Base-by-base conservation (phyloP, 2,329 filamentous ascomycete genomes). In the Fusarium devonianum region DNA sequence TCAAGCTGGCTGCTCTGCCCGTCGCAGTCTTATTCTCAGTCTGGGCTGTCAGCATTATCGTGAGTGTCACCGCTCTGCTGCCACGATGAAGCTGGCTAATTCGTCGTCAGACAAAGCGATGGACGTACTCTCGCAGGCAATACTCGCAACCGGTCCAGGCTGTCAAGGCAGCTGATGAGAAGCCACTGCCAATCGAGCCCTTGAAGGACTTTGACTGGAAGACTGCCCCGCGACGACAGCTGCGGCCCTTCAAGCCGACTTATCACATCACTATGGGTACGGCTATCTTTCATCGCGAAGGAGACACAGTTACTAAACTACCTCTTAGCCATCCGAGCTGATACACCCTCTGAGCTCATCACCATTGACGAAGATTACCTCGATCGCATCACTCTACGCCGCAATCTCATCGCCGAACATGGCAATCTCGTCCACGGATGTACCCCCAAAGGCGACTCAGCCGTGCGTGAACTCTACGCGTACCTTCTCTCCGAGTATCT, bases 261-360 rank as follows among this genome's bases (percentile, higher is more conserved):
- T 83, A 80, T 56, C 69, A 82, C 56, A 81, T 82, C 49, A 80
- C 77, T 0, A 82, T 83, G 79, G 79, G 79, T 78, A 58, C 22
- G 63, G 56, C 10, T 22, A 21, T n/a, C 12, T 26, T 1, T 9
- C 14, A n/a, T 26, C 10, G 9, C 23, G 12, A 11, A 10, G 23
- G 10, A 12, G 11, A 3, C 7, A 19, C 5, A 11, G 3, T 11
- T n/a, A 7, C 14, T 42, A 12, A n/a, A 49, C 14, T 30, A n/a
- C 7, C 21, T 12, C n/a, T 19, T 29, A 47, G 49, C 37, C 3
- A 47, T 53, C 12, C 25, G 73, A 25, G 68, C 68, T 4, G 70
- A 73, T 16, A 56, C 67, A 0, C 74, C 76, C 0, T 78, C 77
- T 0, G 73, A 81, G 7, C 72, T 83, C 13, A 78, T 83, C 58